Evolutionary conservation across 2,329 filamentous ascomycete species (phyloP).

Genomic region (Fusarium lateritium): DNA sequence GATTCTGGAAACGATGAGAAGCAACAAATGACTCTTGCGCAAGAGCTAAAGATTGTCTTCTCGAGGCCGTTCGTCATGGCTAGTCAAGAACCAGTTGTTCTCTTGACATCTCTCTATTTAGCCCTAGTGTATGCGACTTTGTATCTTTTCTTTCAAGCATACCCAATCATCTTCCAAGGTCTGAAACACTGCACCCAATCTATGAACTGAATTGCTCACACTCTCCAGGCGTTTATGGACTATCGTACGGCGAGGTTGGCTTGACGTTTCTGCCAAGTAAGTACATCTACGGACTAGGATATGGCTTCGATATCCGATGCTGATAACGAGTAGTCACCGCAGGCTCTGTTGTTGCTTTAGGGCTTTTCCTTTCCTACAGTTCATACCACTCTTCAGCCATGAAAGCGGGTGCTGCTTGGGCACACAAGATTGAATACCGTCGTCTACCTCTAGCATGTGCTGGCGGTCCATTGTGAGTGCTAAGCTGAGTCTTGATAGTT

Average conservation of each 20-base stretch:
- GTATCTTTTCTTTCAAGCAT: constrained; percentile 66
- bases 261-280: constrained; percentile 64
- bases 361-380: constrained; percentile 43
- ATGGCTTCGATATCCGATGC: neutral
- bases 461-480: constrained; percentile 70
- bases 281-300: constrained; percentile 11
- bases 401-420: constrained; percentile 47
- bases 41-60: constrained; percentile 58
- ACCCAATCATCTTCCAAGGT: constrained; percentile 62
- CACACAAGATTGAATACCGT: constrained; percentile 50
- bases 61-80: constrained; percentile 17
- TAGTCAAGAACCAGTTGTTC: constrained; percentile 61
- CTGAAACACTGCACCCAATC: neutral
- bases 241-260: constrained; percentile 61
- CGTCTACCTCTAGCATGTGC: constrained; percentile 64
- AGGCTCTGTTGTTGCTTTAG: constrained; percentile 38
- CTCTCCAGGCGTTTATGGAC: constrained; percentile 55
- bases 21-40: no score
- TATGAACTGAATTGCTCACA: neutral
- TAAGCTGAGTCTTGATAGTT: no score
- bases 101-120: constrained; percentile 63
- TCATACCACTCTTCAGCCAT: constrained; percentile 44
- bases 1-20: constrained; percentile 61
- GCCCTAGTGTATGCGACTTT: constrained; percentile 65
- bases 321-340: constrained; percentile 33